A percentile compares a stretch with the other conserved stretches of the same genome.
These are phyloP conservation scores for Senna siamea DNA, from an alignment of 306 rosid species.

Conservation along the genomic window DNA sequence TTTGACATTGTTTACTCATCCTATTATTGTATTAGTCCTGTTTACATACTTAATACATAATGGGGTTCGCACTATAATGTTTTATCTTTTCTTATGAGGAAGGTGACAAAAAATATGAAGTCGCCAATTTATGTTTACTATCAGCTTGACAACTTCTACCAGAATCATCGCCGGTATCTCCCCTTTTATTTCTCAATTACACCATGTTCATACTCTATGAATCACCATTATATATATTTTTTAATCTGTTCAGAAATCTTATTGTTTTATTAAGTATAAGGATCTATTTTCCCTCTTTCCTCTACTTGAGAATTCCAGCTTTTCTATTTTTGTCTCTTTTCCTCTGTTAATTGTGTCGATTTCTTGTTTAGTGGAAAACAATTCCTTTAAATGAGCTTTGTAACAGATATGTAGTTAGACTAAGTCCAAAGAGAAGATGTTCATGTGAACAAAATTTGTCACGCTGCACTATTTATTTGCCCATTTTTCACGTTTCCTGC, in stretches of 20 bases:
- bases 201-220: constrained; percentile 3
- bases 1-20: constrained; percentile 17
- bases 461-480: too few relatives aligned
- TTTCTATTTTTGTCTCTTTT: neutral
- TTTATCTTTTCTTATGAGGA: constrained; percentile 37
- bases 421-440: too few relatives aligned
- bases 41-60: constrained; percentile 17
- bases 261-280: neutral
- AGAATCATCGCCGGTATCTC: constrained; percentile 87
- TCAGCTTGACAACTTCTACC: constrained; percentile 94
- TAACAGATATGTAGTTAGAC: constrained; percentile 1
- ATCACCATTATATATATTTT: neutral
- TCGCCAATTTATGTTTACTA: constrained; percentile 84
- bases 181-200: constrained; percentile 22
- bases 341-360: constrained; percentile 2
- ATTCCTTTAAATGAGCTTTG: neutral
- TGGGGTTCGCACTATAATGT: constrained; percentile 28
- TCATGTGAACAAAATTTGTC: too few relatives aligned
- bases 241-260: neutral
- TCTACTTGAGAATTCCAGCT: too few relatives aligned
- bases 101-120: constrained; percentile 78
- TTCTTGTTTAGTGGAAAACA: constrained; percentile 1
- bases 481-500: too few relatives aligned
- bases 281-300: too few relatives aligned
- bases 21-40: neutral